Evolutionary conservation across 305 asterid species (phyloP).

Genomic region (Fraxinus sp.): DNA sequence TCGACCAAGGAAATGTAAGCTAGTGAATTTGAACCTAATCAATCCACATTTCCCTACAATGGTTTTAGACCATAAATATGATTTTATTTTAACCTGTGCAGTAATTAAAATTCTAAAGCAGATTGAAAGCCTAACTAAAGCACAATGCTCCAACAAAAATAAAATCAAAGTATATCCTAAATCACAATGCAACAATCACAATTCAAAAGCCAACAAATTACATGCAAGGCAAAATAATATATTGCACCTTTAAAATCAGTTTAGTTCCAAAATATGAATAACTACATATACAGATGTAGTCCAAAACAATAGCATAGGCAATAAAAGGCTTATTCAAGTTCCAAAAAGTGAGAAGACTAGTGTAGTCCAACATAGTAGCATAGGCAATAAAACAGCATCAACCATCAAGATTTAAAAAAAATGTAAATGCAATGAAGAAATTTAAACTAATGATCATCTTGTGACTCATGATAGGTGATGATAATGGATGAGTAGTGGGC

Average conservation of each 20-base stretch:
- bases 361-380: not conserved
- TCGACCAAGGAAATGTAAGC: not conserved
- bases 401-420: no score
- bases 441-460: no score
- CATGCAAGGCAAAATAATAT: not conserved
- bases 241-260: not conserved
- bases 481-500: no score
- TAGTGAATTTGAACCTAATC: not conserved
- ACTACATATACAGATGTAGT: not conserved
- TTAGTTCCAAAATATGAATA: not conserved
- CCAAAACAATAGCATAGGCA: no score
- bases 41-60: not conserved
- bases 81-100: not conserved
- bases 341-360: no score
- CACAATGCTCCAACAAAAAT: no score
- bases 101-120: not conserved
- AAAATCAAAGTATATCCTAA: no score
- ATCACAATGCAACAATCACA: not conserved
- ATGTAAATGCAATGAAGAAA: no score
- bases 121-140: no score
- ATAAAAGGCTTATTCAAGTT: no score
- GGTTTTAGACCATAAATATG: not conserved
- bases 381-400: not conserved
- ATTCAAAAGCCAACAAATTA: not conserved
- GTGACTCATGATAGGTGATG: no score